Evolutionary conservation across 2,329 filamentous ascomycete species (phyloP).

Genomic region (Laburnicola sp.): DNA sequence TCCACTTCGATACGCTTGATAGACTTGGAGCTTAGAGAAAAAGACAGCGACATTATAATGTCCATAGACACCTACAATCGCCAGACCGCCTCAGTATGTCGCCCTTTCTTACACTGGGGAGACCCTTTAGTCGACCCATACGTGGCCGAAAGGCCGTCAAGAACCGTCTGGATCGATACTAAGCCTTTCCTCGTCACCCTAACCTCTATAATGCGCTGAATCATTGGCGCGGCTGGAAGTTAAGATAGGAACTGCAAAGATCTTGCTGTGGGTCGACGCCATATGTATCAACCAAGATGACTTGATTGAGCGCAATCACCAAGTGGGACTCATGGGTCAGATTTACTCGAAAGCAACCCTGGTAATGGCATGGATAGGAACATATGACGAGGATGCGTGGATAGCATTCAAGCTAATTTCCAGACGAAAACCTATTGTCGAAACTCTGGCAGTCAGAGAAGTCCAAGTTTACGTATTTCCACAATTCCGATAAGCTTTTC

Average conservation of each 20-base stretch:
- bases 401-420: no score
- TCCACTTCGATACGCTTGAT: neutral
- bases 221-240: neutral
- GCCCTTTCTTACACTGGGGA: neutral
- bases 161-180: neutral
- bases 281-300: slow-evolving; percentile 15
- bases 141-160: neutral
- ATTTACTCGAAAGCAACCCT: slow-evolving; percentile 8
- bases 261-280: slow-evolving; percentile 9
- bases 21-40: neutral
- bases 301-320: slow-evolving; percentile 4
- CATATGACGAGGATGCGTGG: neutral
- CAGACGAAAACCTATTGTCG: no score
- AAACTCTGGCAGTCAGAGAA: neutral
- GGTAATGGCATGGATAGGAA: neutral
- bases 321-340: slow-evolving; percentile 13
- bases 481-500: no score
- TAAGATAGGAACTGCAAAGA: neutral
- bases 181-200: neutral
- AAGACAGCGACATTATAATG: neutral
- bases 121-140: neutral
- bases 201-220: neutral
- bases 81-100: neutral
- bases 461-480: neutral
- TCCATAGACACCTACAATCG: neutral